phyloP scores from a whole-genome alignment of 768 basidiomycete genomes.

The Podaxis mareebaensis region DNA sequence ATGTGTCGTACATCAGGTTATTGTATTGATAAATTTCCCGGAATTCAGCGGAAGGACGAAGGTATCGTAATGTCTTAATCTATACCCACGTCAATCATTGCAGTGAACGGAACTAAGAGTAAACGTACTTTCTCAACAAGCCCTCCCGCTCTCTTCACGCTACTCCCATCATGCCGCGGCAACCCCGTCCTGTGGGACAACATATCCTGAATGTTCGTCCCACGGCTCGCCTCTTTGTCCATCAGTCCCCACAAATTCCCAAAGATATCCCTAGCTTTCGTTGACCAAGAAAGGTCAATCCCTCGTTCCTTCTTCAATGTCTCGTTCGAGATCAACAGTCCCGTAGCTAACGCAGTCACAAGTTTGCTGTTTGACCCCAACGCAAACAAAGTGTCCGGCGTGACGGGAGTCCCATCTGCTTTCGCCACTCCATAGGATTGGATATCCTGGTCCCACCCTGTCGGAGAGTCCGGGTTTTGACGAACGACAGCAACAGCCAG shows the following conservation, averaged over 20 bases:
- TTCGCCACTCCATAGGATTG: slow-evolving; percentile 36
- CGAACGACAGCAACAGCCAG: slow-evolving; percentile 39
- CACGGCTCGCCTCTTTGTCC: slow-evolving; percentile 34
- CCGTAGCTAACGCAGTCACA: slow-evolving; percentile 36
- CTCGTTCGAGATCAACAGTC: slow-evolving; percentile 37
- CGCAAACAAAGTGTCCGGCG: slow-evolving; percentile 40
- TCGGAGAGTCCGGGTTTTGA: slow-evolving; percentile 27
- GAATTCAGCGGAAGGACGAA: slow-evolving; percentile 40
- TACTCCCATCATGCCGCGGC: slow-evolving; percentile 40
- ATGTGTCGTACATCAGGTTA: slow-evolving; percentile 44
- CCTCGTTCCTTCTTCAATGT: slow-evolving; percentile 30
- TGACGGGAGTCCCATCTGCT: slow-evolving; percentile 34
- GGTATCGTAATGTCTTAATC: slow-evolving; percentile 37
- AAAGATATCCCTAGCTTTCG: slow-evolving; percentile 34
- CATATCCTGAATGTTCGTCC: slow-evolving; percentile 40
- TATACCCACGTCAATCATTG: slow-evolving; percentile 13
- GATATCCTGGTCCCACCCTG: slow-evolving; percentile 37
- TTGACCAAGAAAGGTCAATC: slow-evolving; percentile 34
- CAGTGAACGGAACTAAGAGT: not conserved
- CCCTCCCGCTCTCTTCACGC: slow-evolving; percentile 28
- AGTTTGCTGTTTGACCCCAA: slow-evolving; percentile 45
- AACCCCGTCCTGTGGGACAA: slow-evolving; percentile 43
- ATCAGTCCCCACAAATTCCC: slow-evolving; percentile 35
- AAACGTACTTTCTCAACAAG: slow-evolving; percentile 34
- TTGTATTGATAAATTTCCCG: slow-evolving; percentile 45